Evolutionary conservation across 768 basidiomycete genomes (phyloP), one percentile per base, ranked within the genome.

Genomic region (Pleurotus tuoliensis): DNA sequence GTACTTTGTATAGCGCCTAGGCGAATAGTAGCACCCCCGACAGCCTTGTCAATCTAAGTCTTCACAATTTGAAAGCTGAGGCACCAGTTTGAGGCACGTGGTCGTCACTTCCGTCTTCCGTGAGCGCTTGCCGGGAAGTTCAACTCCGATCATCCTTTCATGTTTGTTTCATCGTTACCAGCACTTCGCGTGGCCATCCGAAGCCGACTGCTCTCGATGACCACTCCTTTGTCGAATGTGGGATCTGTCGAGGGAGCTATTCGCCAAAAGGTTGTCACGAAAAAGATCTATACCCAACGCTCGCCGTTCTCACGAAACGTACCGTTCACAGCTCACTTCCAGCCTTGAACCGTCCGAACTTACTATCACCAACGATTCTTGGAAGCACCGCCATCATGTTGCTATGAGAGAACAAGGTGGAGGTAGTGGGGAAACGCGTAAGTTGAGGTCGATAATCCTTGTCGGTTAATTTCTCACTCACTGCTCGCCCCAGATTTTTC

Each of bases 341-440:
- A 73, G 82, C 49, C 76, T 94, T 55, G 73, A 76, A 62, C 91
- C 92, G 16, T 70, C 78, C 54, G 75, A 77, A 63, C 75, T 94
- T 65, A 76, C 66, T 54, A 86, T 94, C 66, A 78, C 78, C 37
- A 94, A 94, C 71, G 88, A 94, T 64, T 93, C 92, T 52, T 86
- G 83, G 82, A 79, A 89, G 73, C 92, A 94, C 71, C 82, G 88
- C 65, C 88, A 93, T 74, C 92, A 94, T 72, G 79, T 80, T 56
- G 77, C 92, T 47, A 94, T 94, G 92, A 80, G 81, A 67, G 84
- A 77, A 44, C 76, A 82, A 69, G 82, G 78, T 55, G 84, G 81
- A 61, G 82, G 80, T 44, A 84, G 77, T 65, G 86, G 84, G 57
- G 92, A 93, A 78, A 90, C 92, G 47, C 92, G 92, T 94, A 78